Evolutionary conservation across 129 eudicot species (phyloP).

Genomic region (Helianthus tuberosus): DNA sequence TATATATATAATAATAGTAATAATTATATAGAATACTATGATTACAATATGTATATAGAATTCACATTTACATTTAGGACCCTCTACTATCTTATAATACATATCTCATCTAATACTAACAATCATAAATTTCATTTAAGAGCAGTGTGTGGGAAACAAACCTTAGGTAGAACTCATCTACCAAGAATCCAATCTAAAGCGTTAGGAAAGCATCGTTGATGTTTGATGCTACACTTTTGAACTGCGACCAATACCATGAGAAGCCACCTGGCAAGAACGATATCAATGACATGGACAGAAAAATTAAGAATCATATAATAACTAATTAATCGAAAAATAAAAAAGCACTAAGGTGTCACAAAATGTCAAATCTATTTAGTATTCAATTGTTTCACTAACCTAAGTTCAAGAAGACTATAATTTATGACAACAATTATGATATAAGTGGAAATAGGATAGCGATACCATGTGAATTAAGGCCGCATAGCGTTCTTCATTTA

Average conservation of each 20-base stretch:
- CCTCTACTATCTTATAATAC: too few relatives aligned
- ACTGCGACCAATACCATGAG: constrained; percentile 93
- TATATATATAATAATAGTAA: too few relatives aligned
- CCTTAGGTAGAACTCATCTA: constrained; percentile 34
- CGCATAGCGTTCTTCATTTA: constrained; percentile 90
- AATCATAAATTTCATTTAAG: constrained; percentile 4
- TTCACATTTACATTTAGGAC: background rate
- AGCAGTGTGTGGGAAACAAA: constrained; percentile 21
- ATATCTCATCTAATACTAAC: background rate
- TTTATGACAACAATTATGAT: background rate
- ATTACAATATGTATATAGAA: background rate
- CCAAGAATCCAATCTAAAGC: constrained; percentile 48
- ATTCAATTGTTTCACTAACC: too few relatives aligned
- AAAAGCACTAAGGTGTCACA: too few relatives aligned
- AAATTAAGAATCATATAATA: background rate
- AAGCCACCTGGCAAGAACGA: constrained; percentile 67
- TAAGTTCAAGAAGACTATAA: background rate
- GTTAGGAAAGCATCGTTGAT: constrained; percentile 73
- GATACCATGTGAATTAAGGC: constrained; percentile 83
- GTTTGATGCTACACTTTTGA: constrained; percentile 92
- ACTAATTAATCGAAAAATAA: too few relatives aligned
- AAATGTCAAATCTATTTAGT: too few relatives aligned
- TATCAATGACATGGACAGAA: background rate
- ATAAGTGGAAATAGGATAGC: background rate
- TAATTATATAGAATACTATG: too few relatives aligned